phyloP scores from a whole-genome alignment of 805 yeast genomes.

The Yamadazyma takamatsuzukensis region DNA sequence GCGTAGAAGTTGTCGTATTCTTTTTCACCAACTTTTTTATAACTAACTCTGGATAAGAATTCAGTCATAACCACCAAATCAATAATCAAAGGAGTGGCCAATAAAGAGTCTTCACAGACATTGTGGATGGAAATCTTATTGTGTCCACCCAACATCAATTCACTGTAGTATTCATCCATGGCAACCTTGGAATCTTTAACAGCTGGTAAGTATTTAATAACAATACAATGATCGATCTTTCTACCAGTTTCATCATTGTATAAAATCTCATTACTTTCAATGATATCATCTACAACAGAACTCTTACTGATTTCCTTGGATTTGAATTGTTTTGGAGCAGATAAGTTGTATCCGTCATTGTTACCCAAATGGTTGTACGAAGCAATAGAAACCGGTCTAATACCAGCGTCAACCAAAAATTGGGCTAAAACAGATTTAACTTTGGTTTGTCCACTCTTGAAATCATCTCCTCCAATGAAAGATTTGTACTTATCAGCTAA shows the following conservation, averaged over 20 bases:
- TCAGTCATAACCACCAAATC: slow-evolving; percentile 89
- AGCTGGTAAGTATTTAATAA: slow-evolving; percentile 89
- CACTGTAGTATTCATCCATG: slow-evolving; percentile 97
- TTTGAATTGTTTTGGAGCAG: slow-evolving; percentile 89
- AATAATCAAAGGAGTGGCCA: slow-evolving; percentile 92
- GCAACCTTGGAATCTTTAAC: slow-evolving; percentile 97
- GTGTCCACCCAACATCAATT: slow-evolving; percentile 96
- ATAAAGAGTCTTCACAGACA: slow-evolving; percentile 92
- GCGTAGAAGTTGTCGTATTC: slow-evolving; percentile 71
- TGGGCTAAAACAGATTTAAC: slow-evolving; percentile 95
- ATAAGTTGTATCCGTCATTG: slow-evolving; percentile 90
- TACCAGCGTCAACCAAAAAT: slow-evolving; percentile 95
- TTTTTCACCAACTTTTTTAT: slow-evolving; percentile 49
- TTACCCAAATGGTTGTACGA: slow-evolving; percentile 96
- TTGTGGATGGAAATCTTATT: slow-evolving; percentile 91
- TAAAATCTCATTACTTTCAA: slow-evolving; percentile 78
- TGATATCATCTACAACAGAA: slow-evolving; percentile 91
- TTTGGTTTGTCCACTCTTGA: slow-evolving; percentile 95
- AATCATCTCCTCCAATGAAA: slow-evolving; percentile 95
- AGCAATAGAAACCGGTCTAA: slow-evolving; percentile 89
- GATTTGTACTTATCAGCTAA: slow-evolving; percentile 73
- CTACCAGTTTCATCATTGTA: slow-evolving; percentile 78
- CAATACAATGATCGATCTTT: slow-evolving; percentile 89
- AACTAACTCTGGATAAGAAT: slow-evolving; percentile 80
- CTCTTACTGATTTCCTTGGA: slow-evolving; percentile 93